Evolutionary conservation across 441 rosid genomes (phyloP), one percentile per base, ranked within the genome.

Genomic region (Breynia disticha): DNA sequence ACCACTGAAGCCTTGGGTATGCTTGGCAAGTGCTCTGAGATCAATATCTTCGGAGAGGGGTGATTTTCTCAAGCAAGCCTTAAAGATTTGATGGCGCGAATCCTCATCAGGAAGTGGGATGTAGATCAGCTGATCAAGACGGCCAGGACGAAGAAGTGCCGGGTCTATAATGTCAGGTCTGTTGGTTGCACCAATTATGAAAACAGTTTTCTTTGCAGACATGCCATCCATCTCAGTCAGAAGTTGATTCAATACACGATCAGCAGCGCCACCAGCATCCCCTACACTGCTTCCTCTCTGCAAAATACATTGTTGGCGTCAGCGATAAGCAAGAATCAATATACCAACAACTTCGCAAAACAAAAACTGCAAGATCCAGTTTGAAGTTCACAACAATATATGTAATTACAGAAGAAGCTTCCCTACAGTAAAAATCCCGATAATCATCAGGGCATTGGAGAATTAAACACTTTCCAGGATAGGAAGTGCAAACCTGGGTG

Each of bases 141-240:
- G 86, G 10, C 90, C 86, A 10, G 86, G 90, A 45, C 82, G 80
- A 50, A 83, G 52, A 54, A 83, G 81, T 11, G 90, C 90, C 13
- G 86, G 82, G 51, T 82, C 90, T 14, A 82, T 82, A 20, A 82
- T 82, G 65, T 82, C 89, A 11, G 86, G 90, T 59, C 89, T 78
- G 66, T 82, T 80, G 24, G 80, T 82, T 11, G 86, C 90, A 19
- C 90, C 86, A 19, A 82, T 82, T 21, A 80, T 82, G 57, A 82
- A 79, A 49, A 82, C 89, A 19, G 86, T 82, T 61, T 84, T 79
- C 69, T 84, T 79, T 0, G 87, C 83, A 19, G 87, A 74, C 89
- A 84, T 84, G 60, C 85, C 89, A 70, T 85, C 94, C 94, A 85
- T 84, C 69, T 82, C 87, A 4, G 94, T 82, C 41, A 84, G 67